phyloP scores from a whole-genome alignment of 352 stramenopile species.

The Globisporangium splendens region DNA sequence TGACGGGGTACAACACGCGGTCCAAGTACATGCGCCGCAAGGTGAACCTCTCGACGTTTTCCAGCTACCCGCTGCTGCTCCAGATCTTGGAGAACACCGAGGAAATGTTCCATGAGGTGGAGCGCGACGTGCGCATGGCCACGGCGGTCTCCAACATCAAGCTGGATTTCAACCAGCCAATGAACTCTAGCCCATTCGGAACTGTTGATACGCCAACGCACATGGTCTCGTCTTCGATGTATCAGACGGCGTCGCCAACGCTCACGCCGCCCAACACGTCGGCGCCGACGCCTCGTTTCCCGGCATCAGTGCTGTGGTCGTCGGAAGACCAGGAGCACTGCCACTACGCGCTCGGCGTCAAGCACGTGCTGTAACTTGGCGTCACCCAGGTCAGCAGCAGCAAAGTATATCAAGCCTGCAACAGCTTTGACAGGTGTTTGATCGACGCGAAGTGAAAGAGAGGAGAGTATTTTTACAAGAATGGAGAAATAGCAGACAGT shows the following conservation, averaged over 20 bases:
- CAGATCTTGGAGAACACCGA: conserved; percentile 74
- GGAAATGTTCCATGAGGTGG: conserved; percentile 77
- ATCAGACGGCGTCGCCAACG: conserved; percentile 36
- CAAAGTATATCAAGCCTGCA: no score
- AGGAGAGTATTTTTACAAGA: no score
- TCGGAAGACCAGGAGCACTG: conserved; percentile 21
- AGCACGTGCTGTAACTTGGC: conserved; percentile 11
- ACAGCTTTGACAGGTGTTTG: no score
- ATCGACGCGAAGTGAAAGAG: no score
- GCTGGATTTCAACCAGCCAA: conserved; percentile 32
- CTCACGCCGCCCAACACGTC: conserved; percentile 44
- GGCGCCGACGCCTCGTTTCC: conserved; percentile 31
- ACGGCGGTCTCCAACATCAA: conserved; percentile 51
- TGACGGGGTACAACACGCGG: conserved; percentile 80
- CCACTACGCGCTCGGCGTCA: conserved; percentile 2
- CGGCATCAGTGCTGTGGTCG: conserved; percentile 45
- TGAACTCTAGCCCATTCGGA: conserved; percentile 16
- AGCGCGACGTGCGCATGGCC: conserved; percentile 51
- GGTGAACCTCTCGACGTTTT: conserved; percentile 76
- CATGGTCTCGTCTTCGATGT: conserved; percentile 8
- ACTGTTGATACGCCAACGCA: conserved; percentile 28
- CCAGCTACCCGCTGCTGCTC: conserved; percentile 72
- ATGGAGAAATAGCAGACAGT: not conserved
- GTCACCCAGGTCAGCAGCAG: not conserved
- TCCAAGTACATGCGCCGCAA: conserved; percentile 85